These are phyloP conservation scores for Paraconiothyrium brasiliense DNA, from an alignment of 2,329 filamentous ascomycete genomes.

Conservation along the genomic window DNA sequence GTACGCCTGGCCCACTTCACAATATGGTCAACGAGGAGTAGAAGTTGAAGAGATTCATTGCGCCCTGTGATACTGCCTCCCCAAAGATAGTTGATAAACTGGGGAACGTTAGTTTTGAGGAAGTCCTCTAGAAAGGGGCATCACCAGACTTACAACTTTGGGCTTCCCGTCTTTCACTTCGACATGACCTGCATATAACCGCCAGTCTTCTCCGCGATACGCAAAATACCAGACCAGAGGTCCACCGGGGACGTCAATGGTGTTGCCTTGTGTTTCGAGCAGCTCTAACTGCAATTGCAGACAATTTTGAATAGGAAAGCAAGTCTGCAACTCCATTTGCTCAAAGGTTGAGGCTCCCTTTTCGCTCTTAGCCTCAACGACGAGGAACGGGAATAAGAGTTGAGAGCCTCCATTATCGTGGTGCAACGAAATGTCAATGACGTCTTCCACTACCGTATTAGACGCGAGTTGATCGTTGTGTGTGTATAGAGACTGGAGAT, in stretches of 20 bases:
- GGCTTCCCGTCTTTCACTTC: slow-evolving; percentile 13
- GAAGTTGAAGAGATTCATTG: slow-evolving; percentile 29
- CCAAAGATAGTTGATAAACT: slow-evolving; percentile 26
- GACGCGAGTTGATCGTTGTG: slow-evolving; percentile 10
- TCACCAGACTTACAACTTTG: slow-evolving; percentile 15
- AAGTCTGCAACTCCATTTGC: slow-evolving; percentile 28
- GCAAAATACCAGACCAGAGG: slow-evolving; percentile 31
- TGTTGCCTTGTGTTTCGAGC: slow-evolving; percentile 21
- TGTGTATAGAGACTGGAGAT: slow-evolving; percentile 17
- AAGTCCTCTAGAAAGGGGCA: neutral
- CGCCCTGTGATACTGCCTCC: slow-evolving; percentile 25
- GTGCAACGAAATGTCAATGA: slow-evolving; percentile 22
- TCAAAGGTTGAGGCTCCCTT: slow-evolving; percentile 25
- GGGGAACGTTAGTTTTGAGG: slow-evolving; percentile 2
- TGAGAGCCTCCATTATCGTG: slow-evolving; percentile 23
- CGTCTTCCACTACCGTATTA: slow-evolving; percentile 12
- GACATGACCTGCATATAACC: slow-evolving; percentile 27
- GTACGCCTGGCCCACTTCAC: slow-evolving; percentile 33
- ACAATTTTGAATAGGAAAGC: slow-evolving; percentile 25
- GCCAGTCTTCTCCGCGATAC: slow-evolving; percentile 29
- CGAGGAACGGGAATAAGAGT: slow-evolving; percentile 31
- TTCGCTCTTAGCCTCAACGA: slow-evolving; percentile 29
- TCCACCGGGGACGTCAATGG: slow-evolving; percentile 25
- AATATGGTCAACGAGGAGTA: slow-evolving; percentile 34
- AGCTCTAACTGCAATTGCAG: slow-evolving; percentile 27